A percentile compares a stretch with the other conserved stretches of the same genome.
These are phyloP conservation scores for Flaveria floridana DNA, from an alignment of 140 eudicot species.

Conservation along the genomic window DNA sequence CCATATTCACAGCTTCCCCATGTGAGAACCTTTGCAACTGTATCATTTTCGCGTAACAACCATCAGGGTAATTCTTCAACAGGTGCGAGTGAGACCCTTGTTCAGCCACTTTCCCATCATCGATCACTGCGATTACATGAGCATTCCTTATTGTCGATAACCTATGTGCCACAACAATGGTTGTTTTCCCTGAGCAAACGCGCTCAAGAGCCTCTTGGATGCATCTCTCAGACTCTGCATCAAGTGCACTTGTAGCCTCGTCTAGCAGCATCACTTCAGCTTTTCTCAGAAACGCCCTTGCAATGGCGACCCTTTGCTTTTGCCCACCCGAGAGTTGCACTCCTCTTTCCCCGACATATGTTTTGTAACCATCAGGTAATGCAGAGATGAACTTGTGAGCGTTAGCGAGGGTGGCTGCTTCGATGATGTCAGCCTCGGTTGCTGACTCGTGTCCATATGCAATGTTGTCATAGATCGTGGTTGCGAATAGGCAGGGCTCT, in stretches of 20 bases:
- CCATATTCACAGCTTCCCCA: conserved; percentile 67
- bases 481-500: conserved; percentile 88
- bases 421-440: conserved; percentile 78
- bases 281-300: conserved; percentile 80
- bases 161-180: conserved; percentile 85
- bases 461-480: conserved; percentile 81
- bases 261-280: conserved; percentile 83
- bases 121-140: conserved; percentile 76
- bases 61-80: conserved; percentile 78
- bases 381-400: conserved; percentile 86
- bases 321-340: conserved; percentile 88
- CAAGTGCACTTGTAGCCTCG: conserved; percentile 95
- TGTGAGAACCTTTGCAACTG: conserved; percentile 76
- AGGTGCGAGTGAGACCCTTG: conserved; percentile 91
- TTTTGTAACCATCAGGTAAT: conserved; percentile 85
- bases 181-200: conserved; percentile 75
- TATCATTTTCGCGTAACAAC: conserved; percentile 83
- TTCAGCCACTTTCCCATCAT: conserved; percentile 88
- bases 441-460: conserved; percentile 80
- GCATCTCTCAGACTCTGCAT: conserved; percentile 80
- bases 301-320: conserved; percentile 82
- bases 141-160: conserved; percentile 83
- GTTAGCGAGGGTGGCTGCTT: conserved; percentile 81
- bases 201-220: conserved; percentile 83
- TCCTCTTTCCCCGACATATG: conserved; percentile 85